Evolutionary conservation across 345 rosid species (phyloP), one percentile per base, ranked within the genome.

Genomic region (Brassica nigra): DNA sequence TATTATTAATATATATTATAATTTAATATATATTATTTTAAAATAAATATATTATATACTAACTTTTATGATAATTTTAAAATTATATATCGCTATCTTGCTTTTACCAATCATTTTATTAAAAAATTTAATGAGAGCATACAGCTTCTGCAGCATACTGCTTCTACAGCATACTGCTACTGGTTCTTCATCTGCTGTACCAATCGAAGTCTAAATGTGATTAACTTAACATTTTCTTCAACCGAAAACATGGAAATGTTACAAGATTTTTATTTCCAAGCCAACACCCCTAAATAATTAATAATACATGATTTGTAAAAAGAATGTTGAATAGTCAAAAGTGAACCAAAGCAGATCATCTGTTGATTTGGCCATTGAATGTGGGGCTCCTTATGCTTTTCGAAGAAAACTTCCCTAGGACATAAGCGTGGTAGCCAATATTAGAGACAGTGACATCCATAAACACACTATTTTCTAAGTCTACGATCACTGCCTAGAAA

Each of bases 331-430:
- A 52, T 79, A 1, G 71, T 79, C 82, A 74, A 74, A 79, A 79
- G 70, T 62, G 34, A 68, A 68, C 70, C 78, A 79, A 79, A 59
- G 58, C 78, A 67, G 66, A 79, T 67, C 78, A 73, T 79, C 12
- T 61, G 58, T 79, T 79, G 70, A 73, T 73, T 44, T 34, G 64
- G 74, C 82, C 44, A 59, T 73, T 72, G 68, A 78, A 66, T 78
- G 62, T 79, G 37, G 37, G 78, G 5, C 55, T 30, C 73, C 16
- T 10, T 66, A 7, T 23, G 77, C 44, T 61, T 12, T 73, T 57
- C 44, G 42, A 58, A 44, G 8, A 42, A 18, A 7, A 33, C 7
- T 72, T 65, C 58, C 67, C 49, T 67, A 59, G 8, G 78, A 73
- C 65, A 61, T 31, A 47, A 5, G 62, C 37, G 63, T 59, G 78